Percentiles rank a stretch among this genome's conserved stretches.
Evolutionary conservation across 345 rosid species (phyloP).

Genomic region (Alliaria petiolata): DNA sequence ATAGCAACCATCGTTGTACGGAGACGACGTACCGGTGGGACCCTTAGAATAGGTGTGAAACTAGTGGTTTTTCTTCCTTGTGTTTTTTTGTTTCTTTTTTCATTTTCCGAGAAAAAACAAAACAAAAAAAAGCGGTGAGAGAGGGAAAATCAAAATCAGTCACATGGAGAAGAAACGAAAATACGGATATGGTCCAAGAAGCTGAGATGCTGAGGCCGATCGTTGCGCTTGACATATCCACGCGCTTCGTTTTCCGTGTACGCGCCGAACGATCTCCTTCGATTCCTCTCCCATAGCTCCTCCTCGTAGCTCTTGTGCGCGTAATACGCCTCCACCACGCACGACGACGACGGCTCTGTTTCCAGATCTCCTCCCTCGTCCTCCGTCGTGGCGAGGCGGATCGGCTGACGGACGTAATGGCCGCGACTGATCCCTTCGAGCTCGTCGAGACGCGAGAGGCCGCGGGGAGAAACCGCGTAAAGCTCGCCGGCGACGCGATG

Average conservation of each 20-base stretch:
- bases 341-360: neutral
- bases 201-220: constrained; percentile 59
- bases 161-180: constrained; percentile 48
- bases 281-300: constrained; percentile 62
- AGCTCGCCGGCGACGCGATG: constrained; percentile 64
- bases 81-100: neutral
- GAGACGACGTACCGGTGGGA: constrained; percentile 11
- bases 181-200: constrained; percentile 68
- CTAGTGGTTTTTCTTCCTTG: neutral
- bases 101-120: neutral
- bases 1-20: constrained; percentile 22
- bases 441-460: constrained; percentile 62
- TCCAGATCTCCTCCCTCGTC: neutral
- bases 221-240: constrained; percentile 67
- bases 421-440: constrained; percentile 65
- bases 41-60: neutral
- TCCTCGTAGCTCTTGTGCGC: constrained; percentile 55
- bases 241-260: constrained; percentile 63
- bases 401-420: constrained; percentile 56
- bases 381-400: constrained; percentile 18
- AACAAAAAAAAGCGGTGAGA: neutral
- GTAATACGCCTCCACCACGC: constrained; percentile 56
- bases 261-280: constrained; percentile 37
- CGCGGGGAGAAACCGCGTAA: constrained; percentile 59
- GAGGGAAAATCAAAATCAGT: constrained; percentile 20